Conservation (phyloP, 2,329 filamentous ascomycete species). For the Penicillium crustosum region DNA sequence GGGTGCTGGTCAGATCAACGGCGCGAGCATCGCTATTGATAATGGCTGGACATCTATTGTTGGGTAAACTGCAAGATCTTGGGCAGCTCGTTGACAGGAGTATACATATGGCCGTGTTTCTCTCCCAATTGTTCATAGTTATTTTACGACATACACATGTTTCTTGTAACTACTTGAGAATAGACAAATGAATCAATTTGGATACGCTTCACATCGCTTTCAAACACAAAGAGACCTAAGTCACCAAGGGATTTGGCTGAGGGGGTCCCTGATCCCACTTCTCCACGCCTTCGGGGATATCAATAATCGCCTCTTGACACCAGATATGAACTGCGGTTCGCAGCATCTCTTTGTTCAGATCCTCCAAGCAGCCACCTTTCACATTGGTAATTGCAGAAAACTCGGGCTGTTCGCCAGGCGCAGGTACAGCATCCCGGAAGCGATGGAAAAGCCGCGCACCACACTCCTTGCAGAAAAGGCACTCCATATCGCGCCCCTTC, state of each 20-base stretch:
- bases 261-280: constrained; percentile 54
- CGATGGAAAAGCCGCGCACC: constrained; percentile 66
- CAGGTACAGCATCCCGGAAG: constrained; percentile 29
- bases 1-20: constrained; percentile 31
- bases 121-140: neutral
- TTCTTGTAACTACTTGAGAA: neutral
- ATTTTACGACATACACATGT: neutral
- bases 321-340: constrained; percentile 64
- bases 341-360: constrained; percentile 61
- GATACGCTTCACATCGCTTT: neutral
- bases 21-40: constrained; percentile 32
- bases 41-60: constrained; percentile 29
- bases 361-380: constrained; percentile 66
- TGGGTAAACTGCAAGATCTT: constrained; percentile 8
- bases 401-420: constrained; percentile 54
- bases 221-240: neutral
- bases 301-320: constrained; percentile 66
- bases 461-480: constrained; percentile 67
- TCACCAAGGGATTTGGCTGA: constrained; percentile 8
- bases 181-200: neutral
- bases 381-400: constrained; percentile 55
- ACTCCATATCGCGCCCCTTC: constrained; percentile 59
- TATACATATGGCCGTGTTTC: neutral
- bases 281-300: constrained; percentile 65
- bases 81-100: neutral